Percentiles rank a stretch among this genome's conserved stretches.
phyloP scores from a whole-genome alignment of 2,329 filamentous ascomycete genomes.

The Xylariomycetidae sp. region DNA sequence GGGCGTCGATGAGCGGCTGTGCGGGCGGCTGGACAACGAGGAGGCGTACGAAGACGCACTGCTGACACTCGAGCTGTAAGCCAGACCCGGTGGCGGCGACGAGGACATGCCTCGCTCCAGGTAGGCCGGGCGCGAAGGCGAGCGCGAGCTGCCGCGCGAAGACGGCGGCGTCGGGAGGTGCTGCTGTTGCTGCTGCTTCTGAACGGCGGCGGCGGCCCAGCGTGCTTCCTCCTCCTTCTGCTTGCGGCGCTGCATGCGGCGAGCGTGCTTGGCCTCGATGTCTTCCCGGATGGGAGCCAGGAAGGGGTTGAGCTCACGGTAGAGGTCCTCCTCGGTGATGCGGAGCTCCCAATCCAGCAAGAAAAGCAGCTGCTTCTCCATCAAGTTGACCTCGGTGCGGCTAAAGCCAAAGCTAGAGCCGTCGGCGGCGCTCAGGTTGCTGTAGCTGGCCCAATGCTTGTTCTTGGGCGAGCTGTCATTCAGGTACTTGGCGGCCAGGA shows the following conservation, averaged over 20 bases:
- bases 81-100: conserved; percentile 42
- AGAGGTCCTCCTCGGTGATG: conserved; percentile 79
- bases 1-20: conserved; percentile 47
- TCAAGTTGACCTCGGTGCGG: conserved; percentile 92
- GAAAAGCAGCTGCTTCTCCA: conserved; percentile 98
- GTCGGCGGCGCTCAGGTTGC: conserved; percentile 58
- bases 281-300: conserved; percentile 72
- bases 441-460: conserved; percentile 99
- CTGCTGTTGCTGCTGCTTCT: conserved; percentile 5
- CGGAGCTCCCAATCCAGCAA: conserved; percentile 91
- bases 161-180: conserved; percentile 33
- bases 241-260: conserved; percentile 40
- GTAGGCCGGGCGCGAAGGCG: conserved; percentile 31
- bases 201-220: conserved; percentile 28
- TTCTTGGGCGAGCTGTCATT: conserved; percentile 99
- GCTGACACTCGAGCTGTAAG: conserved; percentile 31
- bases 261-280: conserved; percentile 44
- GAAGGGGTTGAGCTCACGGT: conserved; percentile 81
- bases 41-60: conserved; percentile 42
- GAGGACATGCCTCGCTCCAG: conserved; percentile 29
- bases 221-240: conserved; percentile 38
- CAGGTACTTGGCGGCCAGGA: conserved; percentile 89
- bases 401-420: conserved; percentile 77
- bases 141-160: conserved; percentile 35
- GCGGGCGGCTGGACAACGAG: conserved; percentile 38